These are phyloP conservation scores for Actinomortierella wolfii DNA, from an alignment of 371 early-diverging fungal genomes.

Conservation along the genomic window DNA sequence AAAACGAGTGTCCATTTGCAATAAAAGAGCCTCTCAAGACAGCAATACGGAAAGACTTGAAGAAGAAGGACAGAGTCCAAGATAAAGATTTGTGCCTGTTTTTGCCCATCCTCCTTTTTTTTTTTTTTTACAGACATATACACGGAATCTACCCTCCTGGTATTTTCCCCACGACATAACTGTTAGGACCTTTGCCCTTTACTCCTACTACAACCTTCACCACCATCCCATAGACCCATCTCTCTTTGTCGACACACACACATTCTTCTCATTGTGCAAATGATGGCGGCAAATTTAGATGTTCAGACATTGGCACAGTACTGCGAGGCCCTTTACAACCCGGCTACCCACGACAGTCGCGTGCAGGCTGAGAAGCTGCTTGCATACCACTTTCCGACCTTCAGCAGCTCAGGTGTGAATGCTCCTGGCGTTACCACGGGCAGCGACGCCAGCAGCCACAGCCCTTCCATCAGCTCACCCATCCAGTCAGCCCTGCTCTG, in stretches of 20 bases:
- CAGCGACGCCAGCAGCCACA: conserved; percentile 51
- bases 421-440: conserved; percentile 53
- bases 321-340: conserved; percentile 63
- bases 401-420: conserved; percentile 30
- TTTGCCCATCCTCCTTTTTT: no score
- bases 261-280: not conserved
- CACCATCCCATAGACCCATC: no score
- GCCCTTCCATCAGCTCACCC: conserved; percentile 62
- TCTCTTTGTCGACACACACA: not conserved
- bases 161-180: no score
- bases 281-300: conserved; percentile 24
- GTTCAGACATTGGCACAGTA: conserved; percentile 30
- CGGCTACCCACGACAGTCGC: conserved; percentile 63
- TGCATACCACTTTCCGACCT: conserved; percentile 83
- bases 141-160: no score
- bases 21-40: no score
- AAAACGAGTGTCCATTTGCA: no score
- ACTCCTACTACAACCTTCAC: no score
- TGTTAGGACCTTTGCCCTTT: no score
- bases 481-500: conserved; percentile 72
- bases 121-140: no score
- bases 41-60: no score
- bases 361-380: conserved; percentile 74
- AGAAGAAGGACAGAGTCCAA: no score
- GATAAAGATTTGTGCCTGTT: no score